Evolutionary conservation across 805 yeast species (phyloP).

Genomic region (Wickerhamomyces alni): DNA sequence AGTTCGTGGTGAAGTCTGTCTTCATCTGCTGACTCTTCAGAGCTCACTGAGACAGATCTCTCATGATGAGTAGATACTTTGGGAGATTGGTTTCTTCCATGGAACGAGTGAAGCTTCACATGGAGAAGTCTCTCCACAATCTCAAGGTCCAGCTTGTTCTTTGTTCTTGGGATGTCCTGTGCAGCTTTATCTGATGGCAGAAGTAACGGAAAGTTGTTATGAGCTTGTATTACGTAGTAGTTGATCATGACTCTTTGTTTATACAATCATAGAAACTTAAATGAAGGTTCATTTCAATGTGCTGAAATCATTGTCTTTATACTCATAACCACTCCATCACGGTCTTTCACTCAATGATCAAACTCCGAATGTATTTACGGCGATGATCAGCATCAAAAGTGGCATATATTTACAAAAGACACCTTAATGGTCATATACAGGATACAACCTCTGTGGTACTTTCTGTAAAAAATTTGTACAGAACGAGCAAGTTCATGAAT

Average conservation of each 20-base stretch:
- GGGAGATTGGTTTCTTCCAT: too few relatives aligned
- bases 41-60: background rate
- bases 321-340: too few relatives aligned
- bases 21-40: background rate
- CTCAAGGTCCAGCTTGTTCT: background rate
- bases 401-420: too few relatives aligned
- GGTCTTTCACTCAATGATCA: too few relatives aligned
- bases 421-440: too few relatives aligned
- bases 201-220: background rate
- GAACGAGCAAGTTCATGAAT: too few relatives aligned
- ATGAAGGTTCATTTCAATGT: too few relatives aligned
- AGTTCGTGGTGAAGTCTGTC: background rate
- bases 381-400: too few relatives aligned
- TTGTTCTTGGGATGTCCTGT: background rate
- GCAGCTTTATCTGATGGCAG: background rate
- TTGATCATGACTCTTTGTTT: background rate
- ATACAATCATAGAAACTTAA: background rate
- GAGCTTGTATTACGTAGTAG: background rate
- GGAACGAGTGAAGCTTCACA: background rate
- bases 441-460: too few relatives aligned
- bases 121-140: background rate
- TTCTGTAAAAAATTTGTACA: too few relatives aligned
- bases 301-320: too few relatives aligned
- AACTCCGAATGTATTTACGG: too few relatives aligned
- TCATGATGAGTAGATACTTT: background rate